These are phyloP conservation scores for Euptelea pleiosperma DNA, from an alignment of 164 flowering plant species.

Conservation along the genomic window DNA sequence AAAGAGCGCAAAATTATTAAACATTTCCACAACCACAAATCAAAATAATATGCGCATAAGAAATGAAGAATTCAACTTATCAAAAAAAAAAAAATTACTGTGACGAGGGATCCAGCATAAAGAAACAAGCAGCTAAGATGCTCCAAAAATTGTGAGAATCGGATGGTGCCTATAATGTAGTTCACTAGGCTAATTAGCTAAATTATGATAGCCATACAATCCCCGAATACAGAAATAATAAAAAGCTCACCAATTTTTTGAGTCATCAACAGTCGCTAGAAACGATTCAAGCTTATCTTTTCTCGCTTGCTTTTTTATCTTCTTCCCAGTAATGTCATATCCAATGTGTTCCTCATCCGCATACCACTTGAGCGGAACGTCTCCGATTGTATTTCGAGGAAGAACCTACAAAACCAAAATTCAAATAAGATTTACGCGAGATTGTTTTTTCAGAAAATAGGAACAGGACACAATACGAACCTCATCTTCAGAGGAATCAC, in stretches of 20 bases:
- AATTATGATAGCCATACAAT: no score
- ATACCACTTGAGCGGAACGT: slow-evolving; percentile 86
- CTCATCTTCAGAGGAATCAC: slow-evolving; percentile 56
- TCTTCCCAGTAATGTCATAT: slow-evolving; percentile 82
- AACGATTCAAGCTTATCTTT: slow-evolving; percentile 65
- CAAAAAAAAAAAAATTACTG: no score
- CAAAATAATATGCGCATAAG: no score
- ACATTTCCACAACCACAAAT: no score
- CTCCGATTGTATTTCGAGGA: slow-evolving; percentile 84
- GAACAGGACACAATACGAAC: slow-evolving; percentile 3
- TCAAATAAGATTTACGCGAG: not conserved
- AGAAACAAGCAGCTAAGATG: no score
- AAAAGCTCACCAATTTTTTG: slow-evolving; percentile 66
- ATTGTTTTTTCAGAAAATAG: not conserved
- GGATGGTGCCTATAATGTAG: no score
- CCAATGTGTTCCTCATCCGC: slow-evolving; percentile 92
- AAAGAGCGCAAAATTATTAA: no score
- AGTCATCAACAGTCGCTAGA: slow-evolving; percentile 67
- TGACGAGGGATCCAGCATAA: no score
- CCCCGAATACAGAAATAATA: no score
- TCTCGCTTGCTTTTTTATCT: slow-evolving; percentile 77
- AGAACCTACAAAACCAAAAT: slow-evolving; percentile 46
- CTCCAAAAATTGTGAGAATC: no score
- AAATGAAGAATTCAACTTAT: no score
- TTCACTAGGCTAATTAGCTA: no score